A percentile compares a stretch with the other conserved stretches of the same genome.
These are phyloP conservation scores for Fusarium nisikadoi DNA, from an alignment of 2,329 filamentous ascomycete species.

Conservation along the genomic window DNA sequence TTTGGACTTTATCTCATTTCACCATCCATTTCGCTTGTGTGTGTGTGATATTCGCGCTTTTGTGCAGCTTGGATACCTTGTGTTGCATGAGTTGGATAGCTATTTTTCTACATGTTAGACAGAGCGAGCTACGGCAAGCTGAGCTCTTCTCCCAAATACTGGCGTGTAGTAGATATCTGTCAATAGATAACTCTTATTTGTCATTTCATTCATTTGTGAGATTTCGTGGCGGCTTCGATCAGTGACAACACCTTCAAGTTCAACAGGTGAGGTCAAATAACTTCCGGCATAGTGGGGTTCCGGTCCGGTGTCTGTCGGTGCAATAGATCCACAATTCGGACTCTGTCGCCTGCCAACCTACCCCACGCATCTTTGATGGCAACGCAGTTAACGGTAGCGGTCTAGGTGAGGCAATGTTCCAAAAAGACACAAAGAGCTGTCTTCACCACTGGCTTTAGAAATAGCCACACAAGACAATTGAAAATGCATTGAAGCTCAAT, in stretches of 20 bases:
- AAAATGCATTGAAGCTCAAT: too few relatives aligned
- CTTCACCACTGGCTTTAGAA: too few relatives aligned
- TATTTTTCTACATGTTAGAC: neutral
- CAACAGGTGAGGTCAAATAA: neutral
- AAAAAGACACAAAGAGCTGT: too few relatives aligned
- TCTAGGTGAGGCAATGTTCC: neutral
- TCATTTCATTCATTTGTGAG: fast-evolving
- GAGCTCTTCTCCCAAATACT: too few relatives aligned
- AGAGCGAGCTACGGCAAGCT: too few relatives aligned
- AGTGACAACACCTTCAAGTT: fast-evolving
- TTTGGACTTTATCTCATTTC: fast-evolving
- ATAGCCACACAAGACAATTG: too few relatives aligned
- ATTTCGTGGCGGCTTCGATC: fast-evolving
- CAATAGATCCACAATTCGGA: neutral
- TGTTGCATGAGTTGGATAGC: neutral
- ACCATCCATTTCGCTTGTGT: fast-evolving
- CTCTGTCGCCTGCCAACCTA: neutral
- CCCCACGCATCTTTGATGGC: neutral
- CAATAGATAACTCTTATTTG: fast-evolving
- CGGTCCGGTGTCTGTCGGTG: neutral
- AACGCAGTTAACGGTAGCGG: neutral
- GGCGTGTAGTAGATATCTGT: too few relatives aligned
- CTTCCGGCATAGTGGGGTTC: neutral
- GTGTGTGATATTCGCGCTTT: fast-evolving
- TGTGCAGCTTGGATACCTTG: neutral